Evolutionary conservation across 495 filamentous ascomycete genomes (phyloP), one percentile per base, ranked within the genome.

Genomic region (Trichoderma orchidacearum): DNA sequence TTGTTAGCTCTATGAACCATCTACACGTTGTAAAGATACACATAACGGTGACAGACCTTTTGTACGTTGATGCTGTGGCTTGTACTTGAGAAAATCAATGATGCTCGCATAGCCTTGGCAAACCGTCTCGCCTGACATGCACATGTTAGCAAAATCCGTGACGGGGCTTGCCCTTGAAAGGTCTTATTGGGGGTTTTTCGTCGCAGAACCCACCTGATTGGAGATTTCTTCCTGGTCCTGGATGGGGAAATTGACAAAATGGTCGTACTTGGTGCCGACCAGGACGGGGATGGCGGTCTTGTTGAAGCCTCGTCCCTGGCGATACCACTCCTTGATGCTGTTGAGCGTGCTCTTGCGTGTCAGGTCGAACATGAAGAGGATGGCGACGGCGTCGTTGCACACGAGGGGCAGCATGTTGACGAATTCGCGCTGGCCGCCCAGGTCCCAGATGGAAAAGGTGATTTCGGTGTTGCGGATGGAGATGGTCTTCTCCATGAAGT

Each of bases 401-500:
- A 98, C 93, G 17, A 98, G 80, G 6, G 93, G 93, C 35, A 98
- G 77, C 93, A 98, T 98, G 73, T 98, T 98, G 67, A 98, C 93
- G 59, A 98, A 98, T 70, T 98, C 93, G 61, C 93, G 83, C 75
- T 98, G 93, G 60, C 93, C 93, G 63, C 93, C 93, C 32, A 98
- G 75, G 78, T 98, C 93, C 93, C 93, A 98, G 66, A 98, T 98
- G 45, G 88, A 94, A 72, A 98, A 98, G 31, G 93, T 98, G 64
- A 98, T 97, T 69, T 98, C 93, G n/a, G 93, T 98, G 69, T 97
- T 97, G 56, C 93, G 90, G 69, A 98, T 98, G 56, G 87, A 92
- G 66, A 98, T 97, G 11, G 93, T 98, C 75, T 98, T 98, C 70
- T 98, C 93, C 93, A 98, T 98, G 75, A 98, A 98, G 67, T 98